Evolutionary conservation across 768 basidiomycete genomes (phyloP), one percentile per base, ranked within the genome.

Genomic region (Lentinus tigrinus): DNA sequence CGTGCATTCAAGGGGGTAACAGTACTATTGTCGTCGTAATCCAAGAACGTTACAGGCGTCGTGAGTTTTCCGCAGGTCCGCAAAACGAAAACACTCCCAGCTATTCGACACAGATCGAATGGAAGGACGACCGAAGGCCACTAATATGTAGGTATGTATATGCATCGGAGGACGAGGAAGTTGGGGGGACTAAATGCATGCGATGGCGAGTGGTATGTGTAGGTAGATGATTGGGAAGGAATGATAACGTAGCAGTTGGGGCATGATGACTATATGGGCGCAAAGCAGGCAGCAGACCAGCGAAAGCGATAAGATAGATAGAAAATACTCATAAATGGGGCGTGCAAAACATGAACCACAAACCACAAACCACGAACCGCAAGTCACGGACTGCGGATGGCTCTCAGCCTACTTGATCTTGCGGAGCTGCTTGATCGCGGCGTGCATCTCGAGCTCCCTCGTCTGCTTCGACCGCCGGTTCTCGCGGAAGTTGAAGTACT

Each of bases 341-440:
- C 31, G 31, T 31, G 31, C 31, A 31, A 7, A 31, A 47, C 44
- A 47, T 47, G 27, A 13, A 47, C 21, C 44, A 47, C n/a, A n/a
- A n/a, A n/a, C n/a, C n/a, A n/a, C n/a, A n/a, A n/a, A n/a, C n/a
- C n/a, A n/a, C n/a, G n/a, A n/a, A n/a, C n/a, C n/a, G n/a, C n/a
- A n/a, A n/a, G n/a, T n/a, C n/a, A 39, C n/a, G 9, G 3, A 19
- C 42, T 43, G 19, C 6, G 10, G 42, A 3, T 3, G 42, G 3
- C 42, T 16, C 36, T 16, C 36, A n/a, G n/a, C 27, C 48, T 47
- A 73, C 65, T 67, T 78, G 69, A 79, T 70, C 58, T 69, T 71
- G 55, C 81, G 76, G 51, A 84, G 67, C 66, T 76, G 70, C 48
- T 73, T 70, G 49, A 80, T 76, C 44, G 77, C 76, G 48, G 80